Evolutionary conservation across 176 grass and related monocot species (phyloP), one percentile per base, ranked within the genome.

Genomic region (Avena insularis): DNA sequence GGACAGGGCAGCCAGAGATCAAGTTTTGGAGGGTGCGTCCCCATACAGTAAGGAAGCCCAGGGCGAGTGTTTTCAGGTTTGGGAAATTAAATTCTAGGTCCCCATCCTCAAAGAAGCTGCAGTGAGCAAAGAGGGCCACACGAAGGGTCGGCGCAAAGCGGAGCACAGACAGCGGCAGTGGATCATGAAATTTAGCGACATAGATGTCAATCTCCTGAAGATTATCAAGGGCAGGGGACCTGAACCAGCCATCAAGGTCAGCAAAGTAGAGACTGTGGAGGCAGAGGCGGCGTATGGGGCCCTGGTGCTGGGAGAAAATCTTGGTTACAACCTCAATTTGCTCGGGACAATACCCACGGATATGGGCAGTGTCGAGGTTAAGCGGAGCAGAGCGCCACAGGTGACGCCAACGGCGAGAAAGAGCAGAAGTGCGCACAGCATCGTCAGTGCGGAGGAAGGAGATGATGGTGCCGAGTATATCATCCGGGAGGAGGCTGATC

Each of bases 1-100:
- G 75, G 29, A 77, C 75, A 77, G 75, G 73, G 48, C 73, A 53
- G 12, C 73, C 47, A 16, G 73, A 76, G 46, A 76, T 21, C 23
- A 54, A 16, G 8, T 6, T 53, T 7, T 33, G 48, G 14, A 76
- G 73, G 5, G 50, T 56, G 15, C 0, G 0, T 55, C 17, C 50
- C 9, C 29, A 20, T 19, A 77, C 9, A 5, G 27, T 5, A 19
- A 77, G 27, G 15, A 1, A 11, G 16, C 50, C 29, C 0, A 77
- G 4, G 27, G 17, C 8, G 16, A 77, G 74, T 19, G 27, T 33
- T 36, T 56, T 77, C 27, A 77, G 75, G 27, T 6, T 0, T 56
- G 50, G 75, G 29, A 77, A 77, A 33, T 35, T 35, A 77, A 77
- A 11, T 35, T 6, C 49, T 19, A 49, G 74, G 74, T 10, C 49